These are phyloP conservation scores for Russula earlei DNA, from an alignment of 768 basidiomycete genomes.

Conservation along the genomic window DNA sequence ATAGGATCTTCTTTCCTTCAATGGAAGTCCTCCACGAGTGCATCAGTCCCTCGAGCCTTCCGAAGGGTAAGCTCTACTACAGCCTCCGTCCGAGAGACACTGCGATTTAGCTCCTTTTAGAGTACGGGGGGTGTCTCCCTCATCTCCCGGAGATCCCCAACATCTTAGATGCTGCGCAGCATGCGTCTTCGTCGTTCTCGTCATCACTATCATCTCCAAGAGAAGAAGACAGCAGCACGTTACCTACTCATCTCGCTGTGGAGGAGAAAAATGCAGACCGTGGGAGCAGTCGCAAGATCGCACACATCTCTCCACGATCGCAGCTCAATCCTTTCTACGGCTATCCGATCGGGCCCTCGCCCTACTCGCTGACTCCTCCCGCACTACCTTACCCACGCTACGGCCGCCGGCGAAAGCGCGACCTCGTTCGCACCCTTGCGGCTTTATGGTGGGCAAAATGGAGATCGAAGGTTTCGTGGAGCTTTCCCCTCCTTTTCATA, in stretches of 20 bases:
- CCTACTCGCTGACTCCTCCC: slow-evolving; percentile 27
- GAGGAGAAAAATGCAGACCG: background rate
- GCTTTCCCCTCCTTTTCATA: slow-evolving; percentile 28
- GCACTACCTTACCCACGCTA: slow-evolving; percentile 40
- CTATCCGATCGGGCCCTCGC: slow-evolving; percentile 38
- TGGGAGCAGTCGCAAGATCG: slow-evolving; percentile 5
- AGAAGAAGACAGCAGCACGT: background rate
- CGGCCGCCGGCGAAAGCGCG: slow-evolving; percentile 60
- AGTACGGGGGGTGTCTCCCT: slow-evolving; percentile 58
- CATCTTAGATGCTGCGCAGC: slow-evolving; percentile 9
- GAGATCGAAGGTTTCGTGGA: slow-evolving; percentile 23
- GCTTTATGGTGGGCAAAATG: slow-evolving; percentile 61
- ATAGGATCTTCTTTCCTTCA: slow-evolving; percentile 59
- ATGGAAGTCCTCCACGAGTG: slow-evolving; percentile 43
- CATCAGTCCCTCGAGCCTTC: slow-evolving; percentile 44
- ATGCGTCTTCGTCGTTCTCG: background rate
- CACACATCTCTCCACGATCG: slow-evolving; percentile 43
- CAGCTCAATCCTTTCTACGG: slow-evolving; percentile 66
- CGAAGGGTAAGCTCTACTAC: slow-evolving; percentile 39
- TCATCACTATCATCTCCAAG: slow-evolving; percentile 1
- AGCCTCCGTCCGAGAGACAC: slow-evolving; percentile 7
- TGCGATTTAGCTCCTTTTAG: slow-evolving; percentile 32
- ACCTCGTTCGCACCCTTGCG: slow-evolving; percentile 52
- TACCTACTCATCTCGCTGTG: background rate
- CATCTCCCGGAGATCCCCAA: slow-evolving; percentile 42